These are phyloP conservation scores for Coemansia sp. DNA, from an alignment of 192 early-diverging fungal species.

Conservation along the genomic window DNA sequence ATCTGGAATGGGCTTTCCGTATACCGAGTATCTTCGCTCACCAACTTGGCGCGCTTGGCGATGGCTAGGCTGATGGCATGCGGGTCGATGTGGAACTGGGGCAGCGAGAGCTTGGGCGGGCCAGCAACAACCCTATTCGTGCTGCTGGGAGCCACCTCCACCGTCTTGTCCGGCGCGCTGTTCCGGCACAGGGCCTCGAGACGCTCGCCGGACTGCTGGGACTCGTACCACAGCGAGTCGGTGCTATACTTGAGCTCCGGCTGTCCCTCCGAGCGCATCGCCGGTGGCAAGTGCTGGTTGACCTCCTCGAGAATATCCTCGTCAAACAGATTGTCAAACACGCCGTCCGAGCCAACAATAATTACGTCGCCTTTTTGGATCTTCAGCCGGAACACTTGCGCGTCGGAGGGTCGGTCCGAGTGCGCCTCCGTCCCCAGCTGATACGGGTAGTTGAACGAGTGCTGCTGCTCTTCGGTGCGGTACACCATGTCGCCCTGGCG, in stretches of 20 bases:
- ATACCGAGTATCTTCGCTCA: constrained; percentile 78
- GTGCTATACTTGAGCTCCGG: constrained; percentile 52
- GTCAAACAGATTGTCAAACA: constrained; percentile 98
- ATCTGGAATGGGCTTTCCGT: constrained; percentile 86
- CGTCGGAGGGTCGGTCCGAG: constrained; percentile 78
- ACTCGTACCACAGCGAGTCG: constrained; percentile 54
- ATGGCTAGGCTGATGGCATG: constrained; percentile 78
- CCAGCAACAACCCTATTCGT: constrained; percentile 10
- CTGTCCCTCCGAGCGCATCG: constrained; percentile 39
- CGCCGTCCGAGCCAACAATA: constrained; percentile 88
- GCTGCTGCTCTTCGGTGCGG: constrained; percentile 95
- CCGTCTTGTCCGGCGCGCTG: background rate
- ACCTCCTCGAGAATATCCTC: constrained; percentile 95
- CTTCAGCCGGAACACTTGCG: constrained; percentile 81
- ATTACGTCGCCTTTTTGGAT: constrained; percentile 92
- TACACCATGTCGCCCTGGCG: constrained; percentile 87
- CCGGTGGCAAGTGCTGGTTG: constrained; percentile 44
- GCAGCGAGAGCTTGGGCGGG: constrained; percentile 29
- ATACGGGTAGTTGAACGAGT: constrained; percentile 98
- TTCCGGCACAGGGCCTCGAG: constrained; percentile 20
- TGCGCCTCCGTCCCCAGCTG: constrained; percentile 87
- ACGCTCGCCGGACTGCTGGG: constrained; percentile 27
- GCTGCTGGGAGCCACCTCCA: constrained; percentile 11
- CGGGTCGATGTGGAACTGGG: constrained; percentile 65
- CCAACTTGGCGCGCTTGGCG: constrained; percentile 70